Base-by-base conservation (phyloP, 2,329 filamentous ascomycete species). In the Stemphylium beticola region DNA sequence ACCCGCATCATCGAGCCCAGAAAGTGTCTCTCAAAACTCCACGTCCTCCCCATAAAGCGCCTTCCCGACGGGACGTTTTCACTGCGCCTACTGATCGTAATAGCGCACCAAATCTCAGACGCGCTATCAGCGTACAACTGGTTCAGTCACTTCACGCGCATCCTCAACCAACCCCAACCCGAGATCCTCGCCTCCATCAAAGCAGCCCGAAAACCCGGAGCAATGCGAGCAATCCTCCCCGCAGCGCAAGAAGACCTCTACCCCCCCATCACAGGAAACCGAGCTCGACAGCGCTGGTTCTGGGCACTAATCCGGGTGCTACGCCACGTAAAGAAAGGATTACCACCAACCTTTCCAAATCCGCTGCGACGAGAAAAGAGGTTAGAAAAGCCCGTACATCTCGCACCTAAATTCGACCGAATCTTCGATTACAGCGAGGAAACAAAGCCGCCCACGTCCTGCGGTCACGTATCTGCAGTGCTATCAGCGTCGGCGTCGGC, bases 191-290 rank as follows among this genome's bases (percentile, higher is more conserved):
- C 39, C 2, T 56, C 63, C 0, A 63, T 70, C 14, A 26, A 24
- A 0, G 8, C 32, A 0, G 39, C 51, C 4, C 32, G 60, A 10
- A 20, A 39, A 0, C 24, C 38, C 3, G 49, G 62, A 2, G 53
- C 49, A 6, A 64, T 80, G 4, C 44, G 44, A n/a, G 40, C 37
- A 5, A 66, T 65, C 15, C 64, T 81, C 0, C 78, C 78, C 3
- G 67, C 70, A 1, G 77, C 79, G 1, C 79, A 82, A 65, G 79
- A 82, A 67, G 77, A 79, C 17, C 55, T 80, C 0, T 82, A 81
- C 43, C 78, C 78, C 1, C 61, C 56, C 0, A 69, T 79, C 0
- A 39, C 64, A 1, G 77, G 77, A 29, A 76, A 59, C 18, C 49
- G 49, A 33, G 78, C 78, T 1, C 64, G 76, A 17, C 71, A 76